Percentiles rank a stretch among this genome's conserved stretches.
phyloP scores from a whole-genome alignment of 2,329 filamentous ascomycete genomes.

The Paecilomyces formosus region DNA sequence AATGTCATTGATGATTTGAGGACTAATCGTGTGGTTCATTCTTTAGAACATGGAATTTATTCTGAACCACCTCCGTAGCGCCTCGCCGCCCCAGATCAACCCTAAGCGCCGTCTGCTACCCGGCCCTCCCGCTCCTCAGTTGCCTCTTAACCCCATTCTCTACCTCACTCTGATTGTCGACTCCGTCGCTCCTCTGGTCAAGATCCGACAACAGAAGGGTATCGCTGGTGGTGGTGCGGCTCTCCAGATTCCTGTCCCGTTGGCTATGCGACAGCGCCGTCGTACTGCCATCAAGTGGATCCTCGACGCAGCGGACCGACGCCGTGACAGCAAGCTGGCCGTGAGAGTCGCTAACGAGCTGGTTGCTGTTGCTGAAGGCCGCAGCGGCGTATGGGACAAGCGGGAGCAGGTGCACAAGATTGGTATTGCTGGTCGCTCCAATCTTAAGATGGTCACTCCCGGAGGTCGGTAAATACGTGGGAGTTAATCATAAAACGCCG shows the following conservation, averaged over 20 bases:
- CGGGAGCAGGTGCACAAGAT: slow-evolving; percentile 71
- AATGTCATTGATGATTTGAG: slow-evolving; percentile 1
- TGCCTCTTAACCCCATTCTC: slow-evolving; percentile 80
- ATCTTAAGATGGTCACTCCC: slow-evolving; percentile 40
- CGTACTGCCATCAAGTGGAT: slow-evolving; percentile 83
- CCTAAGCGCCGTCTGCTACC: slow-evolving; percentile 53
- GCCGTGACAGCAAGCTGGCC: slow-evolving; percentile 66
- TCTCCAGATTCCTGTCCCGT: slow-evolving; percentile 73
- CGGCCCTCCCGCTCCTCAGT: slow-evolving; percentile 67
- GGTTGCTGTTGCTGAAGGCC: slow-evolving; percentile 78
- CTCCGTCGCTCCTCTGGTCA: slow-evolving; percentile 81
- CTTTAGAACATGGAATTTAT: slow-evolving; percentile 76
- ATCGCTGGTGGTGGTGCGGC: slow-evolving; percentile 78
- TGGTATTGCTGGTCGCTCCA: slow-evolving; percentile 70
- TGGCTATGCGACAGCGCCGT: slow-evolving; percentile 66
- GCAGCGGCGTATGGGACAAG: slow-evolving; percentile 76
- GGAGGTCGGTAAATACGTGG: slow-evolving; percentile 13
- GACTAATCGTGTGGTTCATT: background rate
- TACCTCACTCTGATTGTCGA: slow-evolving; percentile 90
- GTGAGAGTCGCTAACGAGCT: slow-evolving; percentile 78
- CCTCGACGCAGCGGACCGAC: slow-evolving; percentile 71
- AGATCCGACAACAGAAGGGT: slow-evolving; percentile 67
- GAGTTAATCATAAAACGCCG: background rate
- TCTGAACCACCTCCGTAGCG: slow-evolving; percentile 75
- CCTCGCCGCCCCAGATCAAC: slow-evolving; percentile 69